Evolutionary conservation across 148 eudicot genomes (phyloP), one percentile per base, ranked within the genome.

Genomic region (Polygonum maritimum): DNA sequence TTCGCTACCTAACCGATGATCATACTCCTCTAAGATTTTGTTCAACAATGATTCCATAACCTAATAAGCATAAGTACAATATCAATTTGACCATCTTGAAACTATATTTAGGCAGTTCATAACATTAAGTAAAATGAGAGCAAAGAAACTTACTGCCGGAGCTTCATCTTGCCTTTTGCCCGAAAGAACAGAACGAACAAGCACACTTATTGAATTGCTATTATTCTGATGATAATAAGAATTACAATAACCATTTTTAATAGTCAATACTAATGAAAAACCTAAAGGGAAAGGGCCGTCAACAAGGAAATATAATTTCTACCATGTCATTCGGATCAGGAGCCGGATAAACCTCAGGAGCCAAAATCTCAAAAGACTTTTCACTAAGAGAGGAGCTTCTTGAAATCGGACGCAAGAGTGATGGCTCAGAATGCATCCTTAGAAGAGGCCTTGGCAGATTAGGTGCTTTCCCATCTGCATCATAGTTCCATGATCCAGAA

Each of bases 131-230:
- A 70, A 36, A 70, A 35, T 72, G 49, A 72, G 35, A 31, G 75
- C 75, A 72, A 72, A 35, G 3, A 35, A 74, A 85, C 94, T 84
- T 81, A 93, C 98, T 71, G 22, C 33, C 38, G 98, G 97, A 74
- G 92, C 85, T 76, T 94, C 96, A 57, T 92, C 97, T 81, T 78
- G 88, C 79, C 85, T 92, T 85, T 84, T 92, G 81, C 89, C 96
- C 12, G 73, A 76, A 72, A 94, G 90, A 83, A 94, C 86, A 62
- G 88, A 81, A 41, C 83, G 92, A 76, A 94, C 87, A 80, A 94
- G 85, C 83, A 77, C 45, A 75, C 81, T 84, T 76, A 94, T 83
- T 71, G 90, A 85, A 69, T 57, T 78, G 41, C 86, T 80, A 48
- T 73, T 79, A 76, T 75, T 85, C 98, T 92, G 89, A 40, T 77